Evolutionary conservation across 345 rosid species (phyloP).

Genomic region (Eucalyptus marginata): DNA sequence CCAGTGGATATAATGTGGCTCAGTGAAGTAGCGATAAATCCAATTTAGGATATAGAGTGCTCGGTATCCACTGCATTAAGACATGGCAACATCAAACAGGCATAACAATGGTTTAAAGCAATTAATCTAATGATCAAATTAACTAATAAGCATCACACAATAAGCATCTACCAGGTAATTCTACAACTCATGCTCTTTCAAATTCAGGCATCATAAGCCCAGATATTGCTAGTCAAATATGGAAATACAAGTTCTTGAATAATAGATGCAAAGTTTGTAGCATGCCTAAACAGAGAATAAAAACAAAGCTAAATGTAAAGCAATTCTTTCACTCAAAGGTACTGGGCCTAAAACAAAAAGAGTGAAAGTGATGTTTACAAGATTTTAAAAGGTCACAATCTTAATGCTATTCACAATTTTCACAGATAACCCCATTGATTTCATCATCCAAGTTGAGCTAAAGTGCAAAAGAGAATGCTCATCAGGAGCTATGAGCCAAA

Average conservation of each 20-base stretch:
- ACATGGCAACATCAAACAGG: not conserved
- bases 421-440: not conserved
- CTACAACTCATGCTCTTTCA: not conserved
- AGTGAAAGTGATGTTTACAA: not conserved
- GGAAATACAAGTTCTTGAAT: not conserved
- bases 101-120: not conserved
- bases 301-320: not conserved
- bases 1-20: slow-evolving; percentile 50
- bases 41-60: slow-evolving; percentile 51
- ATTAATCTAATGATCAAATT: not conserved
- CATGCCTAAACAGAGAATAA: not conserved
- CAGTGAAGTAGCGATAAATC: slow-evolving; percentile 55
- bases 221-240: not conserved
- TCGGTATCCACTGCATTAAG: slow-evolving; percentile 41
- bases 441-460: not conserved
- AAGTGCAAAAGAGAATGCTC: not conserved
- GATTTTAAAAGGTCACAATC: not conserved
- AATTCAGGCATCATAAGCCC: not conserved
- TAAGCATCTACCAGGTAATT: not conserved
- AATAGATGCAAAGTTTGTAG: not conserved
- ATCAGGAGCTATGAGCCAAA: not conserved
- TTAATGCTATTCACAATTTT: not conserved
- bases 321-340: not conserved
- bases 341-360: not conserved
- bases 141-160: not conserved